Percentiles rank a stretch among this genome's conserved stretches.
phyloP scores from a whole-genome alignment of 2,329 filamentous ascomycete species.

The Emergomyces pasteurianus region DNA sequence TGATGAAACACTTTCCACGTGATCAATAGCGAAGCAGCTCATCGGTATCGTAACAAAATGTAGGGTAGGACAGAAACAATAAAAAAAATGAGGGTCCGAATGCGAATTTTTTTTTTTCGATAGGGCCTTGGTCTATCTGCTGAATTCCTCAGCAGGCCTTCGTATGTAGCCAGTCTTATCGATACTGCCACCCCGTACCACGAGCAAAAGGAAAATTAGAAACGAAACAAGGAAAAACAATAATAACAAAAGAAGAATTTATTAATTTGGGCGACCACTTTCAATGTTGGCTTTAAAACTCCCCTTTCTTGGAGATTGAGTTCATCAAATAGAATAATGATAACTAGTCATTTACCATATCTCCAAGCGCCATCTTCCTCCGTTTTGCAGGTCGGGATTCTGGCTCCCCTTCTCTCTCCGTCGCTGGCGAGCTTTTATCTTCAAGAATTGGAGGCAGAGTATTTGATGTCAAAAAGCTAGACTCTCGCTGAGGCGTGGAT shows the following conservation, averaged over 20 bases:
- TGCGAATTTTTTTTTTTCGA: not conserved
- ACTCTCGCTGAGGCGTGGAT: not conserved
- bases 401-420: not conserved
- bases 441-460: not conserved
- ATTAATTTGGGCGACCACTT: not conserved
- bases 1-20: not conserved
- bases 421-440: not conserved
- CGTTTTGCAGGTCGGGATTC: constrained; percentile 7
- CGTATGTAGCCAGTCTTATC: not conserved
- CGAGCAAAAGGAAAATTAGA: not conserved
- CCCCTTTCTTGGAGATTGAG: not conserved
- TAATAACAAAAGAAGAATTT: not conserved
- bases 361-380: constrained; percentile 11
- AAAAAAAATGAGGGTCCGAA: not conserved
- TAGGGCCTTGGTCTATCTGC: not conserved
- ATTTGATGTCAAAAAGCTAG: not conserved
- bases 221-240: not conserved
- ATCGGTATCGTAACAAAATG: not conserved
- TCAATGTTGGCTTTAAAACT: no score
- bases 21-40: not conserved
- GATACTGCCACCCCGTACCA: not conserved
- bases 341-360: constrained; percentile 12
- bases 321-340: not conserved
- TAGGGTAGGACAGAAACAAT: not conserved
- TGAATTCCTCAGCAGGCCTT: not conserved